phyloP scores from a whole-genome alignment of 1,139 yeast genomes.

The Scheffersomyces segobiensis region DNA sequence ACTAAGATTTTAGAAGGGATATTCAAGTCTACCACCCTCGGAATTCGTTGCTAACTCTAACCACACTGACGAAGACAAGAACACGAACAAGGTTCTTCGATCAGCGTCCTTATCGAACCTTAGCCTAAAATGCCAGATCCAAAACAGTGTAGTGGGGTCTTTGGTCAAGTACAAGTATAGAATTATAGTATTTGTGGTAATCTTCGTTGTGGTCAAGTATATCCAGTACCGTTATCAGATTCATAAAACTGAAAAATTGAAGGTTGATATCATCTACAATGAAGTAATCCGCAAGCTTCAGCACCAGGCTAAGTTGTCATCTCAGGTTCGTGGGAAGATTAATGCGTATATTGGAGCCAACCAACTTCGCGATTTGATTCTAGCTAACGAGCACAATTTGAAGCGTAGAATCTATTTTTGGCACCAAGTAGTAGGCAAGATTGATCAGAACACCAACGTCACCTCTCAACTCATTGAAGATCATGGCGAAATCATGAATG shows the following conservation, averaged over 20 bases:
- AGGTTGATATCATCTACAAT: constrained; percentile 35
- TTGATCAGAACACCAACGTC: constrained; percentile 70
- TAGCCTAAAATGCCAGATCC: constrained; percentile 60
- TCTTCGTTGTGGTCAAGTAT: constrained; percentile 19
- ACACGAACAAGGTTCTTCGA: constrained; percentile 57
- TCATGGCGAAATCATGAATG: constrained; percentile 84
- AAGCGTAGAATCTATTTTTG: constrained; percentile 55
- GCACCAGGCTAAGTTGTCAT: constrained; percentile 33
- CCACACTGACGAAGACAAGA: constrained; percentile 31
- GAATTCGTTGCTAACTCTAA: constrained; percentile 23
- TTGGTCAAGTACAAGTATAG: constrained; percentile 42
- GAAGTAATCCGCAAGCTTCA: constrained; percentile 51
- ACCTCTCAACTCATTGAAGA: constrained; percentile 62
- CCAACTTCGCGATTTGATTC: constrained; percentile 72
- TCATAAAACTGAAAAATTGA: constrained; percentile 29
- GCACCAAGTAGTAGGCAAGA: constrained; percentile 56
- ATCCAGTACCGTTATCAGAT: constrained; percentile 35
- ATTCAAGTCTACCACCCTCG: constrained; percentile 26
- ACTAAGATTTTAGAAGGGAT: constrained; percentile 31
- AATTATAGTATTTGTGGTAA: constrained; percentile 27
- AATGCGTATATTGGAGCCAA: constrained; percentile 65
- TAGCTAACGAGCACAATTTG: constrained; percentile 46
- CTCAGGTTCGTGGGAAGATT: constrained; percentile 36
- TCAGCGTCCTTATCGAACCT: constrained; percentile 71
- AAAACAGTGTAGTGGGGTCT: constrained; percentile 54